These are phyloP conservation scores for Cicer arietinum DNA, from an alignment of 306 rosid species.

Conservation along the genomic window DNA sequence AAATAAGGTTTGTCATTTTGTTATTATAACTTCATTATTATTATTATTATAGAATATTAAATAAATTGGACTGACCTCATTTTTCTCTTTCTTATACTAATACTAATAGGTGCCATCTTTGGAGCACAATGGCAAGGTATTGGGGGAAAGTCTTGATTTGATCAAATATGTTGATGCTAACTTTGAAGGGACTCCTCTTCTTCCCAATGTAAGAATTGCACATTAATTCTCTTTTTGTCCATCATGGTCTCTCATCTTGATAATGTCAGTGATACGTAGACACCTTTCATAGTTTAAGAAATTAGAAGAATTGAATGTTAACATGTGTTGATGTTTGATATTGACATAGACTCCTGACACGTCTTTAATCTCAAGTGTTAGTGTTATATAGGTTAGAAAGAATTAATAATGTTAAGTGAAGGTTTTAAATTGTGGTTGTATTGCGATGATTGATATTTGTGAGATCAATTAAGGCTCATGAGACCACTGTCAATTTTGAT, in stretches of 20 bases:
- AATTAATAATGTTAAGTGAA: slow-evolving; percentile 13
- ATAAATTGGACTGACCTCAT: neutral
- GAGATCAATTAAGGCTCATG: neutral
- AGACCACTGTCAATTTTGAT: neutral
- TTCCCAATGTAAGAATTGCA: slow-evolving; percentile 60
- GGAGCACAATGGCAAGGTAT: slow-evolving; percentile 84
- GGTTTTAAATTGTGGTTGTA: neutral
- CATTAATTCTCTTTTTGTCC: neutral
- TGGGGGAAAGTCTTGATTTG: slow-evolving; percentile 90
- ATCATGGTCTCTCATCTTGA: neutral
- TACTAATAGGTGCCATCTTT: slow-evolving; percentile 71
- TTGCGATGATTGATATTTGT: neutral
- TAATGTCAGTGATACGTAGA: no score
- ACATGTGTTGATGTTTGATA: no score
- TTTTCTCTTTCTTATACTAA: neutral
- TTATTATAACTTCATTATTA: neutral
- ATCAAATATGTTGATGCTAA: slow-evolving; percentile 72
- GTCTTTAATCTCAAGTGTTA: no score
- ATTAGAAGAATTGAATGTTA: no score
- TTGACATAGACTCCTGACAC: no score
- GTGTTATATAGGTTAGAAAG: neutral
- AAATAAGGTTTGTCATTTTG: slow-evolving; percentile 60
- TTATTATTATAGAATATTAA: neutral
- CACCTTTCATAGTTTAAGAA: no score
- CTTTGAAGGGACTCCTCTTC: slow-evolving; percentile 61